These are phyloP conservation scores for Lepidopterella palustris DNA, from an alignment of 495 filamentous ascomycete species.

Conservation along the genomic window DNA sequence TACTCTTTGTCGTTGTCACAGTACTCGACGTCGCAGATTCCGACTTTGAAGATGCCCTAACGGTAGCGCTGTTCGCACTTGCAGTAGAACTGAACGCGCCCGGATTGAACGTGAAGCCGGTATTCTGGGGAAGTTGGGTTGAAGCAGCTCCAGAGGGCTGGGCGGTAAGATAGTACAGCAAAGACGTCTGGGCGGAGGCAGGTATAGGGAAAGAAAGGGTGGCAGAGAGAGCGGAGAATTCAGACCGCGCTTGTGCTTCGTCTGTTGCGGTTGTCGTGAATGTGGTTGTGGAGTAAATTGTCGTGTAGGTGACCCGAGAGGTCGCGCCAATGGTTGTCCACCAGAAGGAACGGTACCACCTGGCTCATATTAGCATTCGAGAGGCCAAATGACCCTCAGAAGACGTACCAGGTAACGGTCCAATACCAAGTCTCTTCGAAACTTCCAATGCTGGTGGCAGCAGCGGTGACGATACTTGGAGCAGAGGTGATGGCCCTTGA, in stretches of 20 bases:
- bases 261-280: conserved; percentile 18
- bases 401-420: conserved; percentile 14
- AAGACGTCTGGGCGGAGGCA: conserved; percentile 8
- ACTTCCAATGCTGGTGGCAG: not conserved
- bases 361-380: not conserved
- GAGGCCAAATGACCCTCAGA: not conserved
- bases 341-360: conserved; percentile 16
- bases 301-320: conserved; percentile 10
- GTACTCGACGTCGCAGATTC: no score
- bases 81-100: not conserved
- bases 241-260: not conserved
- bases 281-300: conserved; percentile 11
- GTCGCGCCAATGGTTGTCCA: conserved; percentile 7
- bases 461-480: not conserved
- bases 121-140: not conserved
- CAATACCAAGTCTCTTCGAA: conserved; percentile 4
- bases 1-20: not conserved
- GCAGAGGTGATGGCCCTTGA: conserved; percentile 3
- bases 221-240: conserved; percentile 11
- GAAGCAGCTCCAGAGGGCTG: not conserved
- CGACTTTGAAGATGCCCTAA: not conserved
- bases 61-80: not conserved
- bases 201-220: conserved; percentile 9
- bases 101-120: conserved; percentile 2
- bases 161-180: not conserved